These are phyloP conservation scores for Penicillium bialowiezense DNA, from an alignment of 495 filamentous ascomycete genomes.

Conservation along the genomic window DNA sequence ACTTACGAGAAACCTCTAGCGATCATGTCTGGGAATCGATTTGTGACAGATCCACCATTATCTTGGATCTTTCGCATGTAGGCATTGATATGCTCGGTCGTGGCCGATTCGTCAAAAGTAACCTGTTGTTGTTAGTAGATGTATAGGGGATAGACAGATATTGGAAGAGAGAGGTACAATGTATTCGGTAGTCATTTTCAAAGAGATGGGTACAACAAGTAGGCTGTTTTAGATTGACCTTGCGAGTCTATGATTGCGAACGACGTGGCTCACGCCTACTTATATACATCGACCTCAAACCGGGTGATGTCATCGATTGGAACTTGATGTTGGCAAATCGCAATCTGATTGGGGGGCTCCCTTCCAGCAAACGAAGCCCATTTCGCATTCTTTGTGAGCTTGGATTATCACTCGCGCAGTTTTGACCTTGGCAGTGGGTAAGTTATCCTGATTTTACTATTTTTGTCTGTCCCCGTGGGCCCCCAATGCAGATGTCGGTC, in stretches of 20 bases:
- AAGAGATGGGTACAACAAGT: neutral
- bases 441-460: too few species aligned
- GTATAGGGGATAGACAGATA: too few species aligned
- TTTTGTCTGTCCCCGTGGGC: too few species aligned
- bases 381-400: neutral
- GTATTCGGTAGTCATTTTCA: neutral
- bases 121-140: neutral
- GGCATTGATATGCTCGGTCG: slow-evolving; percentile 2
- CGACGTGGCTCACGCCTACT: neutral
- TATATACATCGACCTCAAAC: neutral
- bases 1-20: slow-evolving; percentile 3
- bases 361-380: neutral
- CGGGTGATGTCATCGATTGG: neutral
- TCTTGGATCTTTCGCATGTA: neutral
- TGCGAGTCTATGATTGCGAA: neutral
- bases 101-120: slow-evolving; percentile 3
- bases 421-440: too few species aligned
- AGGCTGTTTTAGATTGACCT: neutral
- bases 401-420: neutral
- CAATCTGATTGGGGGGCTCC: neutral
- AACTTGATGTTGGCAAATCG: neutral
- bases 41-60: neutral
- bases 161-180: neutral
- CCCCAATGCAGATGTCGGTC: too few species aligned
- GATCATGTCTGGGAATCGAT: slow-evolving; percentile 6